A percentile compares a stretch with the other conserved stretches of the same genome.
Conservation (phyloP, 1,139 yeast species). For the Citeromyces siamensis region DNA sequence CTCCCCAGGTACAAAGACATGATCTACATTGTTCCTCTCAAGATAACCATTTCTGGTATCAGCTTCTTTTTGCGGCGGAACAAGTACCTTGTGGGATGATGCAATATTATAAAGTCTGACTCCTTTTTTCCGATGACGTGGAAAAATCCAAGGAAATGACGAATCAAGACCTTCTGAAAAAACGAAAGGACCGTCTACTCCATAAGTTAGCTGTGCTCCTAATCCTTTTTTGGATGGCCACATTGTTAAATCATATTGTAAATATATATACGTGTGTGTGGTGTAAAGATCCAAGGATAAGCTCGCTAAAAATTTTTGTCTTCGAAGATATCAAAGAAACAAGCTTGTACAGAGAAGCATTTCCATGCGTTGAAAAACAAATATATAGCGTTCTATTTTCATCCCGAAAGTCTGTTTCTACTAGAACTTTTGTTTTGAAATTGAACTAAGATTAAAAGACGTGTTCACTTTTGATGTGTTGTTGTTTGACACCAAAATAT, state of each 20-base stretch:
- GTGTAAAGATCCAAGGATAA: no score
- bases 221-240: conserved; percentile 30
- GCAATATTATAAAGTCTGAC: conserved; percentile 12
- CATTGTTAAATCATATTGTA: conserved; percentile 17
- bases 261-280: no score
- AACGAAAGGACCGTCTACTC: conserved; percentile 22
- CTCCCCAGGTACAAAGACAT: conserved; percentile 17
- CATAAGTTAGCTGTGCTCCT: conserved; percentile 28
- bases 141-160: conserved; percentile 15
- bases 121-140: conserved; percentile 17
- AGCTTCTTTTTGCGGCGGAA: conserved; percentile 4
- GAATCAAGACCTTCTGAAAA: conserved; percentile 10
- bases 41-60: not conserved
- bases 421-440: no score
- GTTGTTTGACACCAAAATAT: no score
- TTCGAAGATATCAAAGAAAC: no score
- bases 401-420: no score
- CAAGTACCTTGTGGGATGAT: conserved; percentile 11
- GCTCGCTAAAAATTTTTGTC: no score
- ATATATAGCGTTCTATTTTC: no score
- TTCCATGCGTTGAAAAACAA: no score
- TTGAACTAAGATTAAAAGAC: no score
- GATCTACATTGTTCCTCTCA: not conserved
- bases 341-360: no score
- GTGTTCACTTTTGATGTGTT: no score